Evolutionary conservation across 495 filamentous ascomycete genomes (phyloP), one percentile per base, ranked within the genome.

Genomic region (Penicillium cataractarum): DNA sequence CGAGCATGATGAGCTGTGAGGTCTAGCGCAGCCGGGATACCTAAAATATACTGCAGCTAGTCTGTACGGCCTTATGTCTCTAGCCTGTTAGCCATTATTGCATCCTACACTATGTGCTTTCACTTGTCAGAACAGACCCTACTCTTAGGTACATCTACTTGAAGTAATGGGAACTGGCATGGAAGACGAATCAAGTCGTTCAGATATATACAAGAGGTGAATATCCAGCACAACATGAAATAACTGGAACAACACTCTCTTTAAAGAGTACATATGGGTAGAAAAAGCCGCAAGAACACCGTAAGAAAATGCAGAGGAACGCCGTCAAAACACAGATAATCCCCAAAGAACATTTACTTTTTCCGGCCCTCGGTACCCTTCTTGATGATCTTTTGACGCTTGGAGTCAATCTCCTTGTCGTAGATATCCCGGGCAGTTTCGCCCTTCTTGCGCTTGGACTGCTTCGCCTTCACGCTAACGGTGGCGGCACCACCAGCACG

Each of bases 391-490:
- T 82, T 81, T 62, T 82, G 78, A 46, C 78, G 71, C 71, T 81
- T 81, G 17, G 80, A 76, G 49, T 81, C 76, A n/a, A 78, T 61
- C 70, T 80, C 78, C 65, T 77, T 69, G 44, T 82, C 78, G 65
- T 73, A 81, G 49, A 80, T 74, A 32, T 82, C 78, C 52, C 78
- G 77, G 26, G 88, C 86, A 29, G 87, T 79, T 58, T 86, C 88
- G 17, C 84, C 87, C 44, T 89, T 90, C 80, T 97, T 97, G 58
- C 93, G 81, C 80, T 97, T 97, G 24, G 77, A 73, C 1, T 74
- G 62, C 77, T 91, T 92, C 3, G 77, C 82, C 79, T 93, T 95
- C 27, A 98, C 86, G 69, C 90, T 93, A 37, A 98, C 92, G n/a
- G 90, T 89, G 7, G 86, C 79, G 63, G 83, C 87, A 58, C 83